Conservation (phyloP, 2,329 filamentous ascomycete species). For the Trichoderma arundinaceum region DNA sequence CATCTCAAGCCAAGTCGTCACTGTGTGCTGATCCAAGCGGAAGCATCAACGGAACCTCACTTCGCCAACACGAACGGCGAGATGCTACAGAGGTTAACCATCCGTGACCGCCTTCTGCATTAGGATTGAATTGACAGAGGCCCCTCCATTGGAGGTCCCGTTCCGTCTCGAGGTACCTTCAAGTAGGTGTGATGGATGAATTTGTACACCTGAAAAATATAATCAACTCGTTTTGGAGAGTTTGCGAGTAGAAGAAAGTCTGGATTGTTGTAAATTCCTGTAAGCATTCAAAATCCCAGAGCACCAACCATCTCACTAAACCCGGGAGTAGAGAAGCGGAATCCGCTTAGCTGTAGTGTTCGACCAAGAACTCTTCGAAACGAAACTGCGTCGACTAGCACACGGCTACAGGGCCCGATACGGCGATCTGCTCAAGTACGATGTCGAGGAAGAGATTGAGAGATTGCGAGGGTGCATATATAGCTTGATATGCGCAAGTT, state of each 20-base stretch:
- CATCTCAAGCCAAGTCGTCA: background rate
- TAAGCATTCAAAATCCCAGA: no score
- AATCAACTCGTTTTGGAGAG: no score
- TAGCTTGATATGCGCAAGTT: no score
- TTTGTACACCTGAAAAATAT: no score
- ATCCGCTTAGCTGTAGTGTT: conserved; percentile 72
- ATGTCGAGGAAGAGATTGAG: conserved; percentile 73
- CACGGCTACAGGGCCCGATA: conserved; percentile 68
- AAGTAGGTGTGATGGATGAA: no score
- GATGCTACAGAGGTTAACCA: background rate
- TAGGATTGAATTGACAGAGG: no score
- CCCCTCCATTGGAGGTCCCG: no score
- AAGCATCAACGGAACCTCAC: background rate
- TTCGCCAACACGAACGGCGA: background rate
- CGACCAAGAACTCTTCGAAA: conserved; percentile 67
- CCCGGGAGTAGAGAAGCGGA: conserved; percentile 58
- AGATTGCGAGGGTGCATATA: conserved; percentile 65
- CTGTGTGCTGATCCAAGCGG: background rate
- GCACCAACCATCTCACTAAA: no score
- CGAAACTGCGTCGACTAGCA: conserved; percentile 66
- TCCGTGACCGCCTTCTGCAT: no score
- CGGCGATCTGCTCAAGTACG: conserved; percentile 67
- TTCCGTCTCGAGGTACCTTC: no score
- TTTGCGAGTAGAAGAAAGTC: no score
- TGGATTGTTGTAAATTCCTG: no score